Evolutionary conservation across 2,329 filamentous ascomycete species (phyloP).

Genomic region (Cercospora zeina): DNA sequence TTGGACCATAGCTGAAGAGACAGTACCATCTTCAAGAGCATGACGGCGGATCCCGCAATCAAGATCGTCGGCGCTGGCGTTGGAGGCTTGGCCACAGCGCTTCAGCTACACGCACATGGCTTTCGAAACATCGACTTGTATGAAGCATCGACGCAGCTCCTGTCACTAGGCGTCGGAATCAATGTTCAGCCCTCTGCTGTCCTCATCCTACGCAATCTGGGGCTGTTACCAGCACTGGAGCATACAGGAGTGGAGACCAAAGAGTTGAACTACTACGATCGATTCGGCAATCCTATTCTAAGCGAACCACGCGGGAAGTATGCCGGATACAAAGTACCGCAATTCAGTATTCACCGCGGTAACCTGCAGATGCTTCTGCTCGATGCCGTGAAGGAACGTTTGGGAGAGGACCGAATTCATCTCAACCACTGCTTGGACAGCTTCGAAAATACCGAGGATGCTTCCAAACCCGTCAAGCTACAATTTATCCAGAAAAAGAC

Average conservation of each 20-base stretch:
- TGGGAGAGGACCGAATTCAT: constrained; percentile 45
- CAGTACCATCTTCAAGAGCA: background rate
- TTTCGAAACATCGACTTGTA: constrained; percentile 53
- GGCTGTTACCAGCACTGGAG: constrained; percentile 45
- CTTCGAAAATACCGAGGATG: constrained; percentile 42
- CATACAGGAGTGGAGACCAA: constrained; percentile 46
- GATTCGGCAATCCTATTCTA: constrained; percentile 48
- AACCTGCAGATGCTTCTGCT: constrained; percentile 51
- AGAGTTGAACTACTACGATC: constrained; percentile 51
- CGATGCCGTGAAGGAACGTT: constrained; percentile 45
- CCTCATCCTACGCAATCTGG: constrained; percentile 48
- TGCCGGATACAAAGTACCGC: constrained; percentile 48
- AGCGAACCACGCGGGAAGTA: constrained; percentile 46
- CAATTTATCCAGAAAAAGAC: constrained; percentile 21
- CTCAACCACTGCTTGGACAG: constrained; percentile 44
- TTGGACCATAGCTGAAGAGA: background rate
- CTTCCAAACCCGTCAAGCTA: constrained; percentile 21
- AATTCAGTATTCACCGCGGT: constrained; percentile 50
- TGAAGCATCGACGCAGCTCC: constrained; percentile 47
- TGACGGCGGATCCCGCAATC: constrained; percentile 33
- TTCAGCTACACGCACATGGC: constrained; percentile 54
- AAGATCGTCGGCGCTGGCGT: constrained; percentile 54
- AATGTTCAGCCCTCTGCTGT: constrained; percentile 52
- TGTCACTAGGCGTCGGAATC: constrained; percentile 50
- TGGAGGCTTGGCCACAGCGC: constrained; percentile 56